Evolutionary conservation across 257 asterid species (phyloP).

Genomic region (Nicotiana knightiana): DNA sequence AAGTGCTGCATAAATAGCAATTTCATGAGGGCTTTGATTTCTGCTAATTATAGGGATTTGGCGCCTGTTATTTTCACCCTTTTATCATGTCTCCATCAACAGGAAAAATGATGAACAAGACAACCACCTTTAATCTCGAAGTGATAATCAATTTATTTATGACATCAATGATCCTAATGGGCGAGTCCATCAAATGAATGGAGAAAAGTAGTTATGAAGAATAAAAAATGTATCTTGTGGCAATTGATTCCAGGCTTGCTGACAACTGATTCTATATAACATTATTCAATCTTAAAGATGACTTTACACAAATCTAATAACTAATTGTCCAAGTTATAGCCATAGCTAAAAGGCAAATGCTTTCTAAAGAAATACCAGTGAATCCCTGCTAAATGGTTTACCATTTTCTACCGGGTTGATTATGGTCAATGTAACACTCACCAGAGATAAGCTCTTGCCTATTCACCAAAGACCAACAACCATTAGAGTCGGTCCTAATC

Average conservation of each 20-base stretch:
- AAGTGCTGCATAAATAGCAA: not conserved
- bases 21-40: not conserved
- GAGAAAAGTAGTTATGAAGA: not conserved
- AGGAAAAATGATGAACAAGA: slow-evolving; percentile 7
- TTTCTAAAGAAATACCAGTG: not conserved
- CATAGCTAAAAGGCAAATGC: not conserved
- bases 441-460: not conserved
- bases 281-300: slow-evolving; percentile 1
- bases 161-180: not conserved
- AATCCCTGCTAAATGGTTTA: not conserved
- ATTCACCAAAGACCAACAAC: not conserved
- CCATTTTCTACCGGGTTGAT: not conserved
- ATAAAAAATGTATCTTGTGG: not conserved
- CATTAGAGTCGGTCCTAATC: not conserved
- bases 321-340: not conserved
- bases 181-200: slow-evolving; percentile 5
- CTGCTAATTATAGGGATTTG: slow-evolving; percentile 1
- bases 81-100: not conserved
- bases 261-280: not conserved
- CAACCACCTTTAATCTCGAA: not conserved
- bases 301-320: not conserved
- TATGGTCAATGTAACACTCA: slow-evolving; percentile 2
- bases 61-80: not conserved
- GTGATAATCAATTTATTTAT: not conserved
- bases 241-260: not conserved